Evolutionary conservation across 169 alveolate species (phyloP).

Genomic region (Plasmodium knowlesi): DNA sequence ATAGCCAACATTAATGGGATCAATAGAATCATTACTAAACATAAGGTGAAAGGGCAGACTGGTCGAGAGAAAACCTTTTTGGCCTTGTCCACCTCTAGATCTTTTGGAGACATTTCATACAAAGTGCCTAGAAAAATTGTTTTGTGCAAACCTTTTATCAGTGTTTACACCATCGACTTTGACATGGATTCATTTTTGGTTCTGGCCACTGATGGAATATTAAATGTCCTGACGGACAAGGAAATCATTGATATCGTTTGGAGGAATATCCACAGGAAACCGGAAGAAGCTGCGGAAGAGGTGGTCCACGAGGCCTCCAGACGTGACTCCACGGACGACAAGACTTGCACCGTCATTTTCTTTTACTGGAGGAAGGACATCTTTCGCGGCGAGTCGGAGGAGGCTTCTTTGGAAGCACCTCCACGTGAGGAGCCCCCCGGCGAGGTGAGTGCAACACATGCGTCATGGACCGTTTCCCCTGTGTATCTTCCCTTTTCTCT

Average conservation of each 20-base stretch:
- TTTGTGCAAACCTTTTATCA: constrained; percentile 78
- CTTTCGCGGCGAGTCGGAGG: constrained; percentile 55
- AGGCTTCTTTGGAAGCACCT: background rate
- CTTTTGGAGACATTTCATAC: constrained; percentile 79
- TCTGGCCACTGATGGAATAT: constrained; percentile 74
- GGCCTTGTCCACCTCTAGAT: constrained; percentile 83
- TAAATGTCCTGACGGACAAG: constrained; percentile 73
- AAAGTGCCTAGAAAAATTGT: constrained; percentile 80
- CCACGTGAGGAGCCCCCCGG: constrained; percentile 12
- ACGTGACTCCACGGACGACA: constrained; percentile 82
- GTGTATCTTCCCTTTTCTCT: background rate
- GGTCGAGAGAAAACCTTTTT: constrained; percentile 36
- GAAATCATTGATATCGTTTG: constrained; percentile 81
- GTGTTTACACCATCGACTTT: constrained; percentile 81
- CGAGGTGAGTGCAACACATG: constrained; percentile 18
- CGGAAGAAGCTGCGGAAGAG: constrained; percentile 80
- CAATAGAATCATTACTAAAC: constrained; percentile 77
- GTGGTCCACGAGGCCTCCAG: constrained; percentile 79
- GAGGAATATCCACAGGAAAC: constrained; percentile 74
- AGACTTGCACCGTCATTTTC: constrained; percentile 84
- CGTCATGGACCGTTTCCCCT: background rate
- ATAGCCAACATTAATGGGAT: constrained; percentile 81
- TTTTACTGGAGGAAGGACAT: constrained; percentile 84
- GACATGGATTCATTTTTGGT: constrained; percentile 81
- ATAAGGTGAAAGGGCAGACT: constrained; percentile 11